Conservation (phyloP, 1,139 yeast genomes). For the Yamadazyma sp. region DNA sequence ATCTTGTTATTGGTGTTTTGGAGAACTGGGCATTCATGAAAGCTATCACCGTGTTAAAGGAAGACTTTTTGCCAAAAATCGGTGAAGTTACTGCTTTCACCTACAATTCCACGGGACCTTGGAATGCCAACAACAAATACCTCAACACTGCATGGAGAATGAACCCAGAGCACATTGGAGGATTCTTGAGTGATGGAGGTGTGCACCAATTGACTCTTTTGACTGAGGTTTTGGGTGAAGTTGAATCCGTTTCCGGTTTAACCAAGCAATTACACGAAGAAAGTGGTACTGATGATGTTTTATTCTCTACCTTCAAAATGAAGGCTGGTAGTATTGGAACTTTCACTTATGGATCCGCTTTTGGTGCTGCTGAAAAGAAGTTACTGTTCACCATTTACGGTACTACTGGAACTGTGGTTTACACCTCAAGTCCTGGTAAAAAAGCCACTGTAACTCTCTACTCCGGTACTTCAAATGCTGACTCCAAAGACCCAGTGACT, state of each 20-base stretch:
- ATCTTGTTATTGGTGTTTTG: constrained; percentile 69
- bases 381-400: constrained; percentile 72
- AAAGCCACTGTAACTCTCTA: constrained; percentile 51
- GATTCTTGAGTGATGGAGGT: constrained; percentile 90
- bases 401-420: constrained; percentile 66
- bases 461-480: constrained; percentile 42
- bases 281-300: constrained; percentile 79
- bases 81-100: constrained; percentile 78
- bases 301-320: constrained; percentile 67
- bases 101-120: constrained; percentile 81
- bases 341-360: constrained; percentile 87
- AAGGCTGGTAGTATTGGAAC: constrained; percentile 75
- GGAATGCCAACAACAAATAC: constrained; percentile 63
- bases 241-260: constrained; percentile 65
- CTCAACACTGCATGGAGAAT: constrained; percentile 79
- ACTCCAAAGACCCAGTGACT: constrained; percentile 44
- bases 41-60: constrained; percentile 50
- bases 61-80: constrained; percentile 61
- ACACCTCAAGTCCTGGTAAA: constrained; percentile 57
- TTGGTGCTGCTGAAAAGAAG: constrained; percentile 77
- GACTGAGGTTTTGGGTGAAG: constrained; percentile 78
- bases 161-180: constrained; percentile 88
- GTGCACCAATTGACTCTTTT: constrained; percentile 89
- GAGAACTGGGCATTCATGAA: constrained; percentile 83
- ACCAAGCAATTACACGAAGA: constrained; percentile 72